phyloP scores from a whole-genome alignment of 768 basidiomycete species.

The Boletus speciosus region DNA sequence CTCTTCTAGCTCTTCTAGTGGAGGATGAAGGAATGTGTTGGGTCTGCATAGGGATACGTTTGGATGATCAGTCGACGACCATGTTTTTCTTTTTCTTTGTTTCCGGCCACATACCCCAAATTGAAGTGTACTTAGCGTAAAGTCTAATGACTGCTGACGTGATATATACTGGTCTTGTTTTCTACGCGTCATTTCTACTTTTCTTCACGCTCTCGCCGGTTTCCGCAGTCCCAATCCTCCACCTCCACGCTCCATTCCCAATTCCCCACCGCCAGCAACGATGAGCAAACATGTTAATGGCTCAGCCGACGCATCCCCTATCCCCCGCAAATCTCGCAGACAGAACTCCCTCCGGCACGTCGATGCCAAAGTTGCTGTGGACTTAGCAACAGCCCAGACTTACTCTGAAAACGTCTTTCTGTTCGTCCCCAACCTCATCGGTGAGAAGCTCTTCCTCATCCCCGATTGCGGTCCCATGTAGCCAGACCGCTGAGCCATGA shows the following conservation, averaged over 20 bases:
- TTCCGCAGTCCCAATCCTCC: not conserved
- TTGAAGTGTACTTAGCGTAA: not conserved
- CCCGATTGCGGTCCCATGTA: not conserved
- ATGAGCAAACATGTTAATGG: constrained; percentile 27
- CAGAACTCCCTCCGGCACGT: constrained; percentile 63
- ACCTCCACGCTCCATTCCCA: not conserved
- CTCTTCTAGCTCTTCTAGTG: not conserved
- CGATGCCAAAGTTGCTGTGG: constrained; percentile 82
- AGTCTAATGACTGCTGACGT: constrained; percentile 18
- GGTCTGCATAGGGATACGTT: not conserved
- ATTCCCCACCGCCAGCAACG: constrained; percentile 8
- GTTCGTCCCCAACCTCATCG: constrained; percentile 96
- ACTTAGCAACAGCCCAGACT: constrained; percentile 79
- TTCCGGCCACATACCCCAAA: not conserved
- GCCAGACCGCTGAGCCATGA: constrained; percentile 1
- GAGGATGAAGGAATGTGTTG: not conserved
- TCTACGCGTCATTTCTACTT: constrained; percentile 20
- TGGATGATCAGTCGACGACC: not conserved
- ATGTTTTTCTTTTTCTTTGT: not conserved
- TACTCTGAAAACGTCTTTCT: constrained; percentile 97
- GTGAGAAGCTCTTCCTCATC: constrained; percentile 38
- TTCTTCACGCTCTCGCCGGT: not conserved
- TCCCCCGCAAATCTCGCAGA: constrained; percentile 36
- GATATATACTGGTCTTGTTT: constrained; percentile 13
- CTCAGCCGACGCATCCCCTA: constrained; percentile 29